Percentiles rank a stretch among this genome's conserved stretches.
phyloP scores from a whole-genome alignment of 1,284 basidiomycete species.

The Moesziomyces sp. region DNA sequence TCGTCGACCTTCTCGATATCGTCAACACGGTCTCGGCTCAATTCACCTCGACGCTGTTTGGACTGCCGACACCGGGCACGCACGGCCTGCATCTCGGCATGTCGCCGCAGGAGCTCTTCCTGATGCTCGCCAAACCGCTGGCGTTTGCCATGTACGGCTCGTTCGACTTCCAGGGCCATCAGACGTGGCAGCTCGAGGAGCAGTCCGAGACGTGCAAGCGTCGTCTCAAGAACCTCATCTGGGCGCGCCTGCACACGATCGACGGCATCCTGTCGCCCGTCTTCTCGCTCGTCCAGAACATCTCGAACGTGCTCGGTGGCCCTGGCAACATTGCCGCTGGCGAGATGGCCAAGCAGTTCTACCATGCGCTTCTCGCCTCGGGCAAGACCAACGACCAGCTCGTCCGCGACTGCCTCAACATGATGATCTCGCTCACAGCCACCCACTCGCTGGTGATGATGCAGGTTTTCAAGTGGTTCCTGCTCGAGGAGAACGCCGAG shows the following conservation, averaged over 20 bases:
- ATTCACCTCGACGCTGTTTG: slow-evolving; percentile 44
- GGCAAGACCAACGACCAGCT: slow-evolving; percentile 48
- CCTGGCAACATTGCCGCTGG: slow-evolving; percentile 43
- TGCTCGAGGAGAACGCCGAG: slow-evolving; percentile 30
- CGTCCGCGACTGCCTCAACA: slow-evolving; percentile 37
- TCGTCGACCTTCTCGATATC: slow-evolving; percentile 43
- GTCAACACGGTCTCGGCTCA: slow-evolving; percentile 43
- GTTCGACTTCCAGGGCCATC: slow-evolving; percentile 47
- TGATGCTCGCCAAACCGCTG: slow-evolving; percentile 37
- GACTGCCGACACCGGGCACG: slow-evolving; percentile 30
- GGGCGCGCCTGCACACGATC: slow-evolving; percentile 41
- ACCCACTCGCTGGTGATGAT: slow-evolving; percentile 44
- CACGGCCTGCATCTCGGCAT: slow-evolving; percentile 38
- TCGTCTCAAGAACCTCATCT: slow-evolving; percentile 42
- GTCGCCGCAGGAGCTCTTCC: slow-evolving; percentile 26
- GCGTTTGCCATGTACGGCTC: slow-evolving; percentile 49
- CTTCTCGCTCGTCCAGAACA: slow-evolving; percentile 32
- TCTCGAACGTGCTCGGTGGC: slow-evolving; percentile 47
- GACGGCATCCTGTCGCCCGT: slow-evolving; percentile 37
- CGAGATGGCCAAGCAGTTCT: slow-evolving; percentile 42
- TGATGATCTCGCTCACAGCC: slow-evolving; percentile 47
- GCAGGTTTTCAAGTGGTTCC: slow-evolving; percentile 45
- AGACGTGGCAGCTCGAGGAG: slow-evolving; percentile 47
- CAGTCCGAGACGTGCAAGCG: slow-evolving; percentile 25
- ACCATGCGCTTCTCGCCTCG: slow-evolving; percentile 34